These are phyloP conservation scores for Pichia sp. DNA, from an alignment of 1,139 yeast genomes.

Conservation along the genomic window DNA sequence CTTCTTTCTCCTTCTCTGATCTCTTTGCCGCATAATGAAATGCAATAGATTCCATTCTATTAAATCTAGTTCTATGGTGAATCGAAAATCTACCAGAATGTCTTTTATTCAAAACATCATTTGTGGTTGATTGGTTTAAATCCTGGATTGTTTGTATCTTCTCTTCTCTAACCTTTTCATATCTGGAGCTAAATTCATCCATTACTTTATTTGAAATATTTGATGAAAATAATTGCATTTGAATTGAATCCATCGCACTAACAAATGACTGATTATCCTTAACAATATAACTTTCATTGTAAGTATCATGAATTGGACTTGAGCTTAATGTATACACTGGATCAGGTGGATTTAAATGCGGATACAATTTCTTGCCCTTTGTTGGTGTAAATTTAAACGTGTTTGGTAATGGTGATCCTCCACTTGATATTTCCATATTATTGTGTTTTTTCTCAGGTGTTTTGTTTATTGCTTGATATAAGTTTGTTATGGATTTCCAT, in stretches of 20 bases:
- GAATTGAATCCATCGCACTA: conserved; percentile 26
- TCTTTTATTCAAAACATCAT: conserved; percentile 22
- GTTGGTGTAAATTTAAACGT: conserved; percentile 28
- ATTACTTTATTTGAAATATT: conserved; percentile 28
- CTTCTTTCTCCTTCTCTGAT: conserved; percentile 1
- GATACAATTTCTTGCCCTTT: conserved; percentile 24
- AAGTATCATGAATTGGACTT: conserved; percentile 14
- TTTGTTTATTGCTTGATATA: conserved; percentile 5
- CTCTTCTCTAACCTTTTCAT: conserved; percentile 25
- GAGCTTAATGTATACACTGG: conserved; percentile 4
- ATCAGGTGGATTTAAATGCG: conserved; percentile 15
- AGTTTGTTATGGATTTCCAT: conserved; percentile 5
- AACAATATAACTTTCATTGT: conserved; percentile 24
- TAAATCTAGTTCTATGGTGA: conserved; percentile 26
- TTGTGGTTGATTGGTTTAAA: conserved; percentile 20
- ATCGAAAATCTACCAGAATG: conserved; percentile 24
- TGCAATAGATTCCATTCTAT: conserved; percentile 31
- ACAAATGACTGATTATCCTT: conserved; percentile 26
- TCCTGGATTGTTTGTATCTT: conserved; percentile 22
- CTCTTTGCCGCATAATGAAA: conserved; percentile 29
- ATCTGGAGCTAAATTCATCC: conserved; percentile 28
- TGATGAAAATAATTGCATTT: conserved; percentile 26
- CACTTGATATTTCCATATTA: not conserved
- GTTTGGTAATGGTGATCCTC: conserved; percentile 18
- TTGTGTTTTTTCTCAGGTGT: not conserved